Conservation (phyloP, 768 basidiomycete genomes). For the Lyophyllum decastes region DNA sequence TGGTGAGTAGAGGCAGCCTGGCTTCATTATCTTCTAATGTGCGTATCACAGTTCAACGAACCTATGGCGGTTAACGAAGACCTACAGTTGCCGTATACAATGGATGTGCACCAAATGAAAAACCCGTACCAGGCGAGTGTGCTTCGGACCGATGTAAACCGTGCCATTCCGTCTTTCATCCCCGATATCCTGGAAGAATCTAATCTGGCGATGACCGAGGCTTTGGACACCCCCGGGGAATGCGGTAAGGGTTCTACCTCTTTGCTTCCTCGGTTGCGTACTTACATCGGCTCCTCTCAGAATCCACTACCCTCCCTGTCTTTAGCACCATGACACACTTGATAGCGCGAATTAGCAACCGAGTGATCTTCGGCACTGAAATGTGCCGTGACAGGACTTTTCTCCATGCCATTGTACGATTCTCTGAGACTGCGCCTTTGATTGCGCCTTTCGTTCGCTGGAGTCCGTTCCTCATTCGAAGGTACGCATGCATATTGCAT, state of each 20-base stretch:
- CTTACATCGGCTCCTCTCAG: constrained; percentile 13
- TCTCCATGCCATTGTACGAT: constrained; percentile 33
- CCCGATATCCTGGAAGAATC: constrained; percentile 39
- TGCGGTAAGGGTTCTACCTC: constrained; percentile 1
- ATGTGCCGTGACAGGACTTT: constrained; percentile 36
- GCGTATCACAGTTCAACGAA: constrained; percentile 31
- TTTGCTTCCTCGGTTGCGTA: background rate
- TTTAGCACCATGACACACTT: constrained; percentile 39
- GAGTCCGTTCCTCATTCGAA: constrained; percentile 29
- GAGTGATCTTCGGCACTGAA: constrained; percentile 36
- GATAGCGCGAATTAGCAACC: constrained; percentile 38
- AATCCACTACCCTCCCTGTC: constrained; percentile 23
- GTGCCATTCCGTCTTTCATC: constrained; percentile 35
- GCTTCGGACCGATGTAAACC: constrained; percentile 36
- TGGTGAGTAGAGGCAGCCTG: constrained; percentile 22
- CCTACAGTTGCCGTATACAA: constrained; percentile 37
- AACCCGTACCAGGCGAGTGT: constrained; percentile 37
- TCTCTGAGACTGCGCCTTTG: constrained; percentile 33
- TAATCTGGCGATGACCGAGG: constrained; percentile 29
- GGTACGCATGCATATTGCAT: constrained; percentile 22
- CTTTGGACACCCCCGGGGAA: constrained; percentile 19
- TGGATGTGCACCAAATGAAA: constrained; percentile 34
- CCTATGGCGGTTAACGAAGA: constrained; percentile 34
- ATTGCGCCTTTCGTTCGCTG: constrained; percentile 36
- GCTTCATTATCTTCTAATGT: background rate